Percentiles rank a stretch among this genome's conserved stretches.
Evolutionary conservation across 1,284 basidiomycete species (phyloP).

Genomic region (Abortiporus biennis): DNA sequence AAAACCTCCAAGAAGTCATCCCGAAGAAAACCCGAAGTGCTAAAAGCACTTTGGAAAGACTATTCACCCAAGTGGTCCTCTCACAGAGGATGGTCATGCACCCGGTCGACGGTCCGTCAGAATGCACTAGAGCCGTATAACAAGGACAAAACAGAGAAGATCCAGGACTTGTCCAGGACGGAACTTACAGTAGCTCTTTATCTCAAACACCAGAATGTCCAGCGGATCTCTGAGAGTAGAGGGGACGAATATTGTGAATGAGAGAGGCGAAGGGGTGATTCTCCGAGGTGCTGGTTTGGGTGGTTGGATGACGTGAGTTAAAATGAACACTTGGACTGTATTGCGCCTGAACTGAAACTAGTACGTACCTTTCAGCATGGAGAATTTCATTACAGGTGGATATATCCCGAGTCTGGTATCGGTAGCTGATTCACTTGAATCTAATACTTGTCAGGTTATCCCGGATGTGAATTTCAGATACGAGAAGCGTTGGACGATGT

Average conservation of each 20-base stretch:
- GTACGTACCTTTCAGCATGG: conserved; percentile 36
- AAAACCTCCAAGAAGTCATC: too few species aligned
- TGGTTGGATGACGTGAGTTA: conserved; percentile 64
- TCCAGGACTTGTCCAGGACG: too few species aligned
- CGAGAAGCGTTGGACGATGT: conserved; percentile 63
- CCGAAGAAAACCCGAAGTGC: too few species aligned
- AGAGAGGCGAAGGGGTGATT: conserved; percentile 47
- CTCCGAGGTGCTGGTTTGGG: conserved; percentile 65
- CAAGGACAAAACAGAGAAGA: too few species aligned
- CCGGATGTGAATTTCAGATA: conserved; percentile 61
- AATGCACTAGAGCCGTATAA: too few species aligned
- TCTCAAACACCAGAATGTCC: too few species aligned
- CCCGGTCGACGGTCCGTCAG: too few species aligned
- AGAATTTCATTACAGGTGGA: conserved; percentile 54
- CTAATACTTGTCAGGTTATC: conserved; percentile 34
- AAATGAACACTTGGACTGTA: background rate
- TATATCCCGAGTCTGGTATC: background rate
- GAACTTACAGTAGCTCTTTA: too few species aligned
- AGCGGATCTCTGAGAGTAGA: conserved; percentile 46
- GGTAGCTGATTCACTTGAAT: background rate
- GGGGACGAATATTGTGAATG: conserved; percentile 53
- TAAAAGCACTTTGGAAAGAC: too few species aligned
- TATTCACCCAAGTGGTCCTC: too few species aligned
- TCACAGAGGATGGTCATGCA: too few species aligned
- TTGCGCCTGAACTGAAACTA: background rate